These are phyloP conservation scores for Phytophthora pini DNA, from an alignment of 352 stramenopile genomes.

Conservation along the genomic window DNA sequence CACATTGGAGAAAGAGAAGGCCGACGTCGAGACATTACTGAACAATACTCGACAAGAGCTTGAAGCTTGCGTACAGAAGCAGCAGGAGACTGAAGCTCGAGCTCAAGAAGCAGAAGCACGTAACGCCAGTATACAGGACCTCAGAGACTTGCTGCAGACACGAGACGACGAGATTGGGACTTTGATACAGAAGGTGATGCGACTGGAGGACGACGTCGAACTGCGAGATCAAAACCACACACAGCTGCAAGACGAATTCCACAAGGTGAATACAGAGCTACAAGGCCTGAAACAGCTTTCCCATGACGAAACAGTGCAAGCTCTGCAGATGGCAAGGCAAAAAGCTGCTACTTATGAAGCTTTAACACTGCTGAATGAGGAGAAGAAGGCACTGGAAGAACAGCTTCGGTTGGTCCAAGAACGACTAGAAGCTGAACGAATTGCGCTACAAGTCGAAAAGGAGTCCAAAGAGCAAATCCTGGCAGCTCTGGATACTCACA, in stretches of 20 bases:
- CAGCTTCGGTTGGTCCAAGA: slow-evolving; percentile 37
- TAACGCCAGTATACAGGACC: slow-evolving; percentile 7
- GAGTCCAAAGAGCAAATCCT: slow-evolving; percentile 21
- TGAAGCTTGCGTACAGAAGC: slow-evolving; percentile 7
- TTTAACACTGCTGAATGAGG: slow-evolving; percentile 58
- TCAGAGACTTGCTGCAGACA: slow-evolving; percentile 24
- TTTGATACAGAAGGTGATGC: slow-evolving; percentile 56
- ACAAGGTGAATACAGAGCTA: slow-evolving; percentile 38
- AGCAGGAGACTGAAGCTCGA: slow-evolving; percentile 6
- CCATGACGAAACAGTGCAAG: slow-evolving; percentile 79
- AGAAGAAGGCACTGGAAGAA: slow-evolving; percentile 57
- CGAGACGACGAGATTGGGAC: slow-evolving; percentile 53
- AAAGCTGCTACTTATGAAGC: slow-evolving; percentile 69
- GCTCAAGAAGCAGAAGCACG: slow-evolving; percentile 21
- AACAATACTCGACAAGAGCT: slow-evolving; percentile 19
- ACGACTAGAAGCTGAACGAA: slow-evolving; percentile 26
- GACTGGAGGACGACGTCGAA: slow-evolving; percentile 44
- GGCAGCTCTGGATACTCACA: slow-evolving; percentile 13
- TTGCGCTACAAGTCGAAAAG: slow-evolving; percentile 22
- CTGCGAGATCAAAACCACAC: slow-evolving; percentile 28
- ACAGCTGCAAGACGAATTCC: slow-evolving; percentile 38
- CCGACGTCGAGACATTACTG: slow-evolving; percentile 21
- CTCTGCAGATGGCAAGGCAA: slow-evolving; percentile 67
- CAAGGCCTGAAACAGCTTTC: slow-evolving; percentile 55
- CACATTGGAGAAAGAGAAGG: slow-evolving; percentile 26